These are phyloP conservation scores for Lipomyces japonicus DNA, from an alignment of 805 yeast genomes.

Conservation along the genomic window DNA sequence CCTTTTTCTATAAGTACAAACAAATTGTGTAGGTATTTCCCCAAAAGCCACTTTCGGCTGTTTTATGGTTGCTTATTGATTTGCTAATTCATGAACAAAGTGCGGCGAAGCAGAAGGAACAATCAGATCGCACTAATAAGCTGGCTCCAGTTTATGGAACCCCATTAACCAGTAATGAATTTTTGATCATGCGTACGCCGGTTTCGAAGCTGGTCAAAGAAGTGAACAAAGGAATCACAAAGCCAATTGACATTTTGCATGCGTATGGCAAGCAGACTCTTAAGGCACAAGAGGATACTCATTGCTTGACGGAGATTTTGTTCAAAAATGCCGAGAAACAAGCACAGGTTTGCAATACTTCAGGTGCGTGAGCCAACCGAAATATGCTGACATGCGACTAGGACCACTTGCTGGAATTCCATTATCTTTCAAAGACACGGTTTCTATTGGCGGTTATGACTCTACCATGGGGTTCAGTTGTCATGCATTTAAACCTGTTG, in stretches of 20 bases:
- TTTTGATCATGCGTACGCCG: conserved; percentile 40
- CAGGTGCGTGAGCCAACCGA: conserved; percentile 24
- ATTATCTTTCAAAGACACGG: conserved; percentile 59
- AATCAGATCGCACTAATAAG: conserved; percentile 37
- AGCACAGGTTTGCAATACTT: conserved; percentile 49
- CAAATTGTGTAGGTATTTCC: conserved; percentile 9
- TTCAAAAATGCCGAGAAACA: conserved; percentile 66
- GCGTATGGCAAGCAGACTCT: conserved; percentile 67
- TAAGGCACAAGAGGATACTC: conserved; percentile 55
- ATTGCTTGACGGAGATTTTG: conserved; percentile 58
- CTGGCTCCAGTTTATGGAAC: conserved; percentile 40
- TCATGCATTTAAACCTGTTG: conserved; percentile 42
- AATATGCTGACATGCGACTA: neutral
- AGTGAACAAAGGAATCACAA: conserved; percentile 47
- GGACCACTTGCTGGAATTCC: conserved; percentile 66
- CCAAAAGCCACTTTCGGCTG: neutral
- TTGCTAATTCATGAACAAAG: neutral
- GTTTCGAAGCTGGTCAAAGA: conserved; percentile 44
- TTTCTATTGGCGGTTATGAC: conserved; percentile 48
- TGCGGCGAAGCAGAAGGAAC: conserved; percentile 36
- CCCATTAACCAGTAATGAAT: conserved; percentile 39
- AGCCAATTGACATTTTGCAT: conserved; percentile 51
- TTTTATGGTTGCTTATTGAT: neutral
- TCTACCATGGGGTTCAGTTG: conserved; percentile 51
- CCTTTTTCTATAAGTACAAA: conserved; percentile 7